phyloP scores from a whole-genome alignment of 202 grass and related monocot species.

The Zizania palustris region DNA sequence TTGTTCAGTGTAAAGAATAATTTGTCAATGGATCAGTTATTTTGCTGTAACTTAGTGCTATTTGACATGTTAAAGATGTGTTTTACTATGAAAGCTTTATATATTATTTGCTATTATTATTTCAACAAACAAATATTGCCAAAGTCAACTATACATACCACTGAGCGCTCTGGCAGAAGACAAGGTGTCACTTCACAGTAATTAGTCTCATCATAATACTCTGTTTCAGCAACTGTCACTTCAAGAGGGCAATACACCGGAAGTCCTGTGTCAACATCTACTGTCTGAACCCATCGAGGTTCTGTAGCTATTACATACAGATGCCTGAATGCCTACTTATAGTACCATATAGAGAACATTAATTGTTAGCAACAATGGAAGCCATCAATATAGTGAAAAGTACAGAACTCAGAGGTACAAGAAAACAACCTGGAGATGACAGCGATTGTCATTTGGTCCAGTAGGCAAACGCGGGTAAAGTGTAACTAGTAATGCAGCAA shows the following conservation, averaged over 20 bases:
- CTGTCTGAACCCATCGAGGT: slow-evolving; percentile 81
- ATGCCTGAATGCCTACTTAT: slow-evolving; percentile 80
- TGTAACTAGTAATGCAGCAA: slow-evolving; percentile 84
- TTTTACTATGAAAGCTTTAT: slow-evolving; percentile 1
- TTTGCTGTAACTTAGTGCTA: slow-evolving; percentile 18
- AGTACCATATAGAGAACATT: slow-evolving; percentile 30
- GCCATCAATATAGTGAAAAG: slow-evolving; percentile 8
- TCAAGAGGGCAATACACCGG: slow-evolving; percentile 93
- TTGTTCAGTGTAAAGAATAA: slow-evolving; percentile 10
- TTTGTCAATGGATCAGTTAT: slow-evolving; percentile 23
- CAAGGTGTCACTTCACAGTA: slow-evolving; percentile 93
- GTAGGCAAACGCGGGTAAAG: slow-evolving; percentile 93
- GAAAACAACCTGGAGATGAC: slow-evolving; percentile 85
- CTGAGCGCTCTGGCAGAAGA: slow-evolving; percentile 89
- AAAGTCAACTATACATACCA: slow-evolving; percentile 54
- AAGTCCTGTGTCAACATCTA: slow-evolving; percentile 90
- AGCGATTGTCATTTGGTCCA: slow-evolving; percentile 96
- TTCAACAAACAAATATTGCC: slow-evolving; percentile 11
- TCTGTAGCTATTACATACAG: slow-evolving; percentile 87
- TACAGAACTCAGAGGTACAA: slow-evolving; percentile 40
- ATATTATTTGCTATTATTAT: slow-evolving; percentile 15
- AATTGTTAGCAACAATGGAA: slow-evolving; percentile 38
- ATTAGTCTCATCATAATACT: slow-evolving; percentile 84
- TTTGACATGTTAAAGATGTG: slow-evolving; percentile 4
- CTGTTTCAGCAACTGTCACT: slow-evolving; percentile 81